Evolutionary conservation across 2,329 filamentous ascomycete species (phyloP).

Genomic region (Colletotrichum neosansevieriae): DNA sequence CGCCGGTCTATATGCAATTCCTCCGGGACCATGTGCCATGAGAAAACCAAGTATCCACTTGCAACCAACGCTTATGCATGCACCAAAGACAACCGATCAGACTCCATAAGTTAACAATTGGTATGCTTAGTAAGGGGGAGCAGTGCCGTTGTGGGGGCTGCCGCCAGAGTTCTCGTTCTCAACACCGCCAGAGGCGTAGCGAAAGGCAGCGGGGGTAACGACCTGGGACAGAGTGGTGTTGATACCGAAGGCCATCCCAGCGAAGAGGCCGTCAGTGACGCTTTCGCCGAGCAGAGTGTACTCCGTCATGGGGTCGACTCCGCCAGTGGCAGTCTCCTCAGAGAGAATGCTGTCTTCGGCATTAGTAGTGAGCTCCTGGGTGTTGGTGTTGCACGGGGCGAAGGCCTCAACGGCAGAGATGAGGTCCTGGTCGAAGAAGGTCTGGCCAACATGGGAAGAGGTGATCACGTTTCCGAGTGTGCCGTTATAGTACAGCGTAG

Average conservation of each 20-base stretch:
- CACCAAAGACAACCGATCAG: background rate
- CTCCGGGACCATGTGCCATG: background rate
- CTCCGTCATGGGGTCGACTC: conserved; percentile 69
- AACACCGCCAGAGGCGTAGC: conserved; percentile 50
- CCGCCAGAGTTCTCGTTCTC: conserved; percentile 44
- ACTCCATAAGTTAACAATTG: background rate
- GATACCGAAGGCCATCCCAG: conserved; percentile 66
- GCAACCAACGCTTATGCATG: conserved; percentile 17
- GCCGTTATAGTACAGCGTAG: conserved; percentile 48
- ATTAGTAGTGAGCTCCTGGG: conserved; percentile 60
- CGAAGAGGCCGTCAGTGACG: conserved; percentile 63
- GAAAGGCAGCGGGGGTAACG: conserved; percentile 49
- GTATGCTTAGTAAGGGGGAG: conserved; percentile 14
- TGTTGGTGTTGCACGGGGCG: conserved; percentile 59
- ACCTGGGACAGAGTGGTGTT: conserved; percentile 47
- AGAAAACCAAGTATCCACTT: background rate
- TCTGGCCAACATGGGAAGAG: conserved; percentile 70
- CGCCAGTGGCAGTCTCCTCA: conserved; percentile 58
- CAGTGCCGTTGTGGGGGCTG: conserved; percentile 40
- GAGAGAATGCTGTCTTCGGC: conserved; percentile 61
- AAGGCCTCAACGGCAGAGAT: conserved; percentile 60
- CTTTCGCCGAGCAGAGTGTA: conserved; percentile 67
- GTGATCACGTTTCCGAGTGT: conserved; percentile 55
- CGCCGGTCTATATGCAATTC: conserved; percentile 17
- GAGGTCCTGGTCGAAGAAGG: conserved; percentile 71